phyloP scores from a whole-genome alignment of 1,139 yeast species.

The Lodderomyces margitis region DNA sequence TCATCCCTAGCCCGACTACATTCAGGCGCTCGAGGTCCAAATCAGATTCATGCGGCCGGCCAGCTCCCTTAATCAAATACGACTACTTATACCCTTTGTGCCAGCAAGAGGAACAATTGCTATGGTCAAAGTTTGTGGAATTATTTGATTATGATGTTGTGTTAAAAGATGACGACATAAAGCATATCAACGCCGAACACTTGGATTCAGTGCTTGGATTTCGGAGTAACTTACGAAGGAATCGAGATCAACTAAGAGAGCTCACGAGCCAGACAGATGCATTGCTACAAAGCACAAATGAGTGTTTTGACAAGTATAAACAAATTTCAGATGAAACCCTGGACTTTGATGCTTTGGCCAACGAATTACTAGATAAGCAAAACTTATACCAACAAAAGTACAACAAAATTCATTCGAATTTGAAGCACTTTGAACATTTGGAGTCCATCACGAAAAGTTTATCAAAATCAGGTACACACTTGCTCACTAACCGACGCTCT shows the following conservation, averaged over 20 bases:
- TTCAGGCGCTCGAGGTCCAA: slow-evolving; percentile 19
- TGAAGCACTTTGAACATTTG: slow-evolving; percentile 65
- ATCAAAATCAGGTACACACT: slow-evolving; percentile 66
- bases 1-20: slow-evolving; percentile 5
- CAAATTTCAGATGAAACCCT: slow-evolving; percentile 58
- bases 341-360: slow-evolving; percentile 62
- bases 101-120: background rate
- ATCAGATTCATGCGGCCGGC: slow-evolving; percentile 14
- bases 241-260: slow-evolving; percentile 29
- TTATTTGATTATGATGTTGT: slow-evolving; percentile 39
- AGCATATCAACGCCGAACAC: slow-evolving; percentile 28
- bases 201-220: slow-evolving; percentile 38
- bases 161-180: slow-evolving; percentile 32
- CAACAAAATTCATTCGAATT: slow-evolving; percentile 48
- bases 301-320: slow-evolving; percentile 49
- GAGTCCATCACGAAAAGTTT: slow-evolving; percentile 68
- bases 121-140: slow-evolving; percentile 33
- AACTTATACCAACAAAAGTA: slow-evolving; percentile 43
- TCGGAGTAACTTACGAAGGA: slow-evolving; percentile 36
- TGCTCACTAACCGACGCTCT: slow-evolving; percentile 38
- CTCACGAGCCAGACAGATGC: slow-evolving; percentile 42
- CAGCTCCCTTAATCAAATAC: background rate
- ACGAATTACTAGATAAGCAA: slow-evolving; percentile 52
- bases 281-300: slow-evolving; percentile 41
- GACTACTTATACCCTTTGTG: slow-evolving; percentile 1